Evolutionary conservation across 2,329 filamentous ascomycete genomes (phyloP).

Genomic region (Claviceps digitariae): DNA sequence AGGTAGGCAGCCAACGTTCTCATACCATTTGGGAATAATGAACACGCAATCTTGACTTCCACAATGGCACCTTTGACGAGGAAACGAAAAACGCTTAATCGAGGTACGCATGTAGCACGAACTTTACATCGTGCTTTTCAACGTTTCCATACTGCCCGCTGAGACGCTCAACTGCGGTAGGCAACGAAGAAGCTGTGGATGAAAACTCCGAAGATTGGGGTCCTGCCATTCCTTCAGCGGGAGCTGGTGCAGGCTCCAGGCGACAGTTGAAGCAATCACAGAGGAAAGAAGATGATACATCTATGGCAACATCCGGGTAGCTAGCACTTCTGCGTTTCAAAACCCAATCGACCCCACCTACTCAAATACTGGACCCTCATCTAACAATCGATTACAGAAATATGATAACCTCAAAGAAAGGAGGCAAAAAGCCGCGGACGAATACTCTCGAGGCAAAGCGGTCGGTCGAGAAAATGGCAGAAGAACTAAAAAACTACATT

Average conservation of each 20-base stretch:
- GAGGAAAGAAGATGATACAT: background rate
- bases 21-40: background rate
- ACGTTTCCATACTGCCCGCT: background rate
- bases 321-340: background rate
- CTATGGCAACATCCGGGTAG: background rate
- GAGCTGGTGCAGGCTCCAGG: background rate
- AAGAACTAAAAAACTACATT: conserved; percentile 1
- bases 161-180: background rate
- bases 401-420: background rate
- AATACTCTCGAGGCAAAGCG: conserved; percentile 3
- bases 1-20: background rate
- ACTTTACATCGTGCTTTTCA: background rate
- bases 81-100: conserved; percentile 14
- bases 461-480: background rate
- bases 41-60: background rate
- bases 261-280: background rate
- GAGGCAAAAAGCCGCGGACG: background rate
- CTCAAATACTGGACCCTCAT: background rate
- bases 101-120: conserved; percentile 8
- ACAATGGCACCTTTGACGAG: conserved; percentile 15
- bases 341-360: no score
- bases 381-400: background rate
- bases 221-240: background rate
- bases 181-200: background rate
- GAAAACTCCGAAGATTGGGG: background rate